Conservation (phyloP, 257 asterid species). For the Solanum megistacrolobum region DNA sequence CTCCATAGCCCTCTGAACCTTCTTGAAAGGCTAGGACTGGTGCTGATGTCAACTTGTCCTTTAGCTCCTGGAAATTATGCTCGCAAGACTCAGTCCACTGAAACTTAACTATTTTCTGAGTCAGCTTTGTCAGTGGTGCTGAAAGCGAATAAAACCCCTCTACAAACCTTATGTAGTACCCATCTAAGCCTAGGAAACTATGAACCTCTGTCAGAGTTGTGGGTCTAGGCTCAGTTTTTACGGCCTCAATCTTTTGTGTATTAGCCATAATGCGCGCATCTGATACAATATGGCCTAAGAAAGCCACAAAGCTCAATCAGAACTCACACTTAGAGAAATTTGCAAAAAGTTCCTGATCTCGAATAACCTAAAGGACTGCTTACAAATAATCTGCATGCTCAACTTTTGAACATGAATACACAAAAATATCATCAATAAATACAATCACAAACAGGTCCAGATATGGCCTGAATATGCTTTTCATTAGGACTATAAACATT, state of each 20-base stretch:
- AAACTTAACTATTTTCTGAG: neutral
- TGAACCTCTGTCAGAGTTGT: neutral
- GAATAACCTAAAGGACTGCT: neutral
- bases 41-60: neutral
- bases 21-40: neutral
- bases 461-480: too few relatives aligned
- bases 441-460: neutral
- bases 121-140: neutral
- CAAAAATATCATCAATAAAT: too few relatives aligned
- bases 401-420: neutral
- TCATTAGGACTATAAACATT: neutral
- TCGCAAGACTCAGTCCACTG: neutral
- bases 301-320: neutral
- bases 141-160: neutral
- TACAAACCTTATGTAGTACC: neutral
- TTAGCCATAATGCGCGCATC: neutral
- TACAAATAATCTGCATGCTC: neutral
- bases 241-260: neutral
- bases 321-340: too few relatives aligned
- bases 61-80: too few relatives aligned
- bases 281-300: neutral
- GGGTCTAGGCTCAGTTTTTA: too few relatives aligned
- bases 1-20: neutral
- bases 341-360: neutral
- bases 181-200: neutral